Base-by-base conservation (phyloP, 225 moss, liverwort and hornwort genomes). In the Marchantia polymorpha region DNA sequence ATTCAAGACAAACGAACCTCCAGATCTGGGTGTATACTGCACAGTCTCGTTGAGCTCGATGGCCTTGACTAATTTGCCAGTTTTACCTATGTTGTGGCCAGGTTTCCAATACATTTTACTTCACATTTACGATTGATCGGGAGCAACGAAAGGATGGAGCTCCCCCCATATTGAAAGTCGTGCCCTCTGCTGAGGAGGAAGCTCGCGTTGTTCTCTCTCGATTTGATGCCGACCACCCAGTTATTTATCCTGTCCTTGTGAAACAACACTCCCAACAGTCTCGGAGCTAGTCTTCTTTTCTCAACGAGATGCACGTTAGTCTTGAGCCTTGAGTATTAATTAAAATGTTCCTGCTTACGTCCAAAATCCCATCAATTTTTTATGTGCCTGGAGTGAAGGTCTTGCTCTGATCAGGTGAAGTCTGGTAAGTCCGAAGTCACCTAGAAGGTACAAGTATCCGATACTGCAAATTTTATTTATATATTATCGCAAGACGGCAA, bases 61-160 rank as follows among this genome's bases (percentile, higher is more conserved):
- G 1, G 48, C 9, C 70, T 22, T 48, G 46, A 71, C 70, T 22
- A 17, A 11, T 19, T 58, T 13, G 8, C 10, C 56, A 10, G 14
- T 74, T 30, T 19, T 20, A 19, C 46, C 58, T 59, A 19, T 75
- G 0, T 15, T 58, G 31, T 75, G 56, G 27, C 14, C 91, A 91
- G 91, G 88, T 96, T 60, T 96, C 94, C 26, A 96, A 97, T 78
- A 97, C 96, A 8, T 97, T 97, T 77, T 93, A 93, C 84, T 94
- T 97, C 83, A 97, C 94, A 65, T 97, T 97, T 78, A 90, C 90
- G 31, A 66, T 90, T 58, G 93, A 94, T 82, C 88, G 83, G 0
- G 91, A 89, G 80, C 87, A 90, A 63, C 67, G 87, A 54, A 81
- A 83, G 48, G 87, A 87, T 54, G 81, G 80, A 73, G 73, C 89